Percentiles rank a stretch among this genome's conserved stretches.
phyloP scores from a whole-genome alignment of 176 grass and related monocot species.

The Panicum miliaceum region DNA sequence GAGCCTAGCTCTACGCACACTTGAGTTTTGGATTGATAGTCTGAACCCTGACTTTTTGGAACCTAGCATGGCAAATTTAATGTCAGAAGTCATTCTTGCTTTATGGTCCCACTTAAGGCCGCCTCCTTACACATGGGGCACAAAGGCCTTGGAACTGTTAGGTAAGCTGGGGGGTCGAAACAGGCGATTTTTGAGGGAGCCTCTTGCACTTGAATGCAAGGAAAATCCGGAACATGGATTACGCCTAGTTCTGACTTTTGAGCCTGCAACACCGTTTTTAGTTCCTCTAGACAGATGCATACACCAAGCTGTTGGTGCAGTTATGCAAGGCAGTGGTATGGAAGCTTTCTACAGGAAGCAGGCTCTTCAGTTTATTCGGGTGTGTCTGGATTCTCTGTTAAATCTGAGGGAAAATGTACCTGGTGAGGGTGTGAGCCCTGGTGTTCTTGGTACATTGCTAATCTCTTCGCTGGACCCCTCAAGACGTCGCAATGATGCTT shows the following conservation, averaged over 20 bases:
- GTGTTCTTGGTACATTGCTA: constrained; percentile 73
- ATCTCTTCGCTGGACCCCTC: constrained; percentile 90
- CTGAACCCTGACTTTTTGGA: constrained; percentile 99
- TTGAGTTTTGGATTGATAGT: constrained; percentile 99
- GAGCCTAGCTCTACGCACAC: constrained; percentile 87
- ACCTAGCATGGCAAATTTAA: constrained; percentile 99
- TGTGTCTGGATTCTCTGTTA: constrained; percentile 79
- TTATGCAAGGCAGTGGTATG: constrained; percentile 83
- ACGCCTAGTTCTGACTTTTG: constrained; percentile 95
- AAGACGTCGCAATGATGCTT: constrained; percentile 74
- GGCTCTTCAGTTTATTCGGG: constrained; percentile 89
- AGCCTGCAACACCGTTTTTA: constrained; percentile 95
- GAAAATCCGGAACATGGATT: constrained; percentile 99
- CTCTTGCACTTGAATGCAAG: constrained; percentile 88
- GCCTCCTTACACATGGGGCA: constrained; percentile 85
- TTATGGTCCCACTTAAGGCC: constrained; percentile 98
- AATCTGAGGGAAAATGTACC: constrained; percentile 91
- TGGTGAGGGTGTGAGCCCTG: constrained; percentile 73
- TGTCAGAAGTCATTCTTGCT: constrained; percentile 98
- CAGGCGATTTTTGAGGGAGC: constrained; percentile 91
- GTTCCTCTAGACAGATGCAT: constrained; percentile 95
- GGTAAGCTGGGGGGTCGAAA: constrained; percentile 96
- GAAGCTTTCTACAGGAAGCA: constrained; percentile 93
- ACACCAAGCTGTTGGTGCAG: constrained; percentile 87
- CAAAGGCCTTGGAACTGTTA: constrained; percentile 89